A percentile compares a stretch with the other conserved stretches of the same genome.
Conservation (phyloP, 2,329 filamentous ascomycete genomes). For the Fusarium buxicola region DNA sequence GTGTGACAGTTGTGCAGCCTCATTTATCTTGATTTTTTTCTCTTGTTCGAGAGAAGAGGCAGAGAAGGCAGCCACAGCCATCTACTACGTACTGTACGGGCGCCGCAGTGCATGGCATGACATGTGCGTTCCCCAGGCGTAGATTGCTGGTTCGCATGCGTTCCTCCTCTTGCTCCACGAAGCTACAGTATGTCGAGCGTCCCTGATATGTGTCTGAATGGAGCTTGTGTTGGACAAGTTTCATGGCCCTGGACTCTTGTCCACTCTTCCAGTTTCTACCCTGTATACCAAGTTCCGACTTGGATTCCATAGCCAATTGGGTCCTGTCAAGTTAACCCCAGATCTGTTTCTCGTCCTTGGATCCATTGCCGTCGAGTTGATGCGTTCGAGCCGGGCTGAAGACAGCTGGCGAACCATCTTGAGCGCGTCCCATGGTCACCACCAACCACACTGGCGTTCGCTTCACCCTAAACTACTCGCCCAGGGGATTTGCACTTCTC, state of each 20-base stretch:
- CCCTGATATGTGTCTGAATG: conserved; percentile 2
- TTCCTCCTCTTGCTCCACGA: conserved; percentile 19
- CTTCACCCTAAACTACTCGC: conserved; percentile 44
- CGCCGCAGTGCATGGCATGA: conserved; percentile 1
- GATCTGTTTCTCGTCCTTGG: not conserved
- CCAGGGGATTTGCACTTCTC: conserved; percentile 30
- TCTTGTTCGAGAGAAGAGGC: conserved; percentile 11
- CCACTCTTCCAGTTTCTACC: conserved; percentile 9
- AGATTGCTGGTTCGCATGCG: conserved; percentile 9
- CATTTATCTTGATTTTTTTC: conserved; percentile 28
- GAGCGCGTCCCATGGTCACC: conserved; percentile 6
- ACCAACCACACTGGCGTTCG: conserved; percentile 22
- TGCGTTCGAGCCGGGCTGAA: not conserved
- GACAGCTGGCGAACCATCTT: conserved; percentile 24
- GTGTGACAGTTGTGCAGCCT: conserved; percentile 34
- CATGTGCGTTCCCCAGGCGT: conserved; percentile 17
- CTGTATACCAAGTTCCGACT: not conserved
- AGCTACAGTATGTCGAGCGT: too few relatives aligned
- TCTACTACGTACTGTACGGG: conserved; percentile 28
- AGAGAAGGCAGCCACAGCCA: conserved; percentile 31
- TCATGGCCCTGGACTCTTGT: conserved; percentile 20
- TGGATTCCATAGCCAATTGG: conserved; percentile 29
- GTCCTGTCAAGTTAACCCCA: conserved; percentile 5
- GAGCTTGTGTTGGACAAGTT: conserved; percentile 25
- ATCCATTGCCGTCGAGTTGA: not conserved